Evolutionary conservation across 1,284 basidiomycete species (phyloP).

Genomic region (Leccinum pseudoinsigne): DNA sequence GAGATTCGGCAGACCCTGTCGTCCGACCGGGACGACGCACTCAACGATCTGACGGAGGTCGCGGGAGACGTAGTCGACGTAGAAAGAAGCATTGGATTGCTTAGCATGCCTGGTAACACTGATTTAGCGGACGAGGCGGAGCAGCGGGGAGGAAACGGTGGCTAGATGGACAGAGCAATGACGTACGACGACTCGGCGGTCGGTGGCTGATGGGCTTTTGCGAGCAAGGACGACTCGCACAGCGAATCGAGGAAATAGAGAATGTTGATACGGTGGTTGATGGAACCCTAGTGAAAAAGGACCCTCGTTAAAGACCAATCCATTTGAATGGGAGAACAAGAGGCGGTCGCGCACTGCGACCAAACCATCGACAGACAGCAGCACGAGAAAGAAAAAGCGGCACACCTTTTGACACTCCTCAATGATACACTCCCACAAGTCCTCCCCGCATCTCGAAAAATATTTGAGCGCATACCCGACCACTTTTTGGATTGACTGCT

Average conservation of each 20-base stretch:
- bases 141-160: neutral
- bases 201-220: slow-evolving; percentile 47
- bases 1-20: slow-evolving; percentile 40
- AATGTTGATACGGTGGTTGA: slow-evolving; percentile 92
- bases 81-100: slow-evolving; percentile 45
- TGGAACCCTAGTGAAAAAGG: slow-evolving; percentile 59
- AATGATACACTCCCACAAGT: neutral
- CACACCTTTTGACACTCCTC: slow-evolving; percentile 1
- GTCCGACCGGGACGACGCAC: slow-evolving; percentile 77
- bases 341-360: neutral
- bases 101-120: slow-evolving; percentile 13
- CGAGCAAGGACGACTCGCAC: slow-evolving; percentile 76
- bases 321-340: neutral
- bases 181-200: slow-evolving; percentile 21
- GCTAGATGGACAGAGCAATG: neutral
- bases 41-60: slow-evolving; percentile 79
- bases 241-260: slow-evolving; percentile 90
- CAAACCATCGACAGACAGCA: neutral
- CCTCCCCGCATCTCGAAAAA: neutral
- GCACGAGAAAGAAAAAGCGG: neutral
- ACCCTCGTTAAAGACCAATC: neutral
- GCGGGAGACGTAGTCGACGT: slow-evolving; percentile 72
- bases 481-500: neutral
- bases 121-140: neutral
- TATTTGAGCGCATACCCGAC: neutral